A percentile compares a stretch with the other conserved stretches of the same genome.
Evolutionary conservation across 495 filamentous ascomycete species (phyloP).

Genomic region (Xylaria sp.): DNA sequence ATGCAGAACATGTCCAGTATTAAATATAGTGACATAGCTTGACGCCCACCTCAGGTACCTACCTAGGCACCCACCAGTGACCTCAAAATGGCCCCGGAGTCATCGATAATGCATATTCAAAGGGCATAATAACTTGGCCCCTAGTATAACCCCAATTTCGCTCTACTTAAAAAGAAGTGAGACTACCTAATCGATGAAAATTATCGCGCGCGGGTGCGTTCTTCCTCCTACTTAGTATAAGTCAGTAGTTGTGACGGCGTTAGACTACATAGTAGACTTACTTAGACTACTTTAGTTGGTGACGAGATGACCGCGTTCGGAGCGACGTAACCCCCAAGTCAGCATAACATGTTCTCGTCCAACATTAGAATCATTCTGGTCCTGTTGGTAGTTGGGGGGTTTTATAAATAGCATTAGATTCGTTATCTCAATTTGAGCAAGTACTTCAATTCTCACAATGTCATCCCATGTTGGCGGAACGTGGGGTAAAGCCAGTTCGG

Average conservation of each 20-base stretch:
- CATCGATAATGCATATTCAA: background rate
- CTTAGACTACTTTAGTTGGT: background rate
- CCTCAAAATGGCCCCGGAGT: background rate
- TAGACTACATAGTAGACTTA: no score
- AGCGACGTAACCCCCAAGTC: background rate
- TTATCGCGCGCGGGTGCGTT: background rate
- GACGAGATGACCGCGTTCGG: background rate
- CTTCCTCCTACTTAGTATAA: background rate
- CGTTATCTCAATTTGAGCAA: background rate
- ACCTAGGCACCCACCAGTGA: background rate
- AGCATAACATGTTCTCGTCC: background rate
- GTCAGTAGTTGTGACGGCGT: background rate
- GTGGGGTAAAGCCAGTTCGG: background rate
- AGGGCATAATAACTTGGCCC: no score
- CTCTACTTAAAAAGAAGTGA: background rate
- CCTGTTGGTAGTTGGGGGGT: background rate
- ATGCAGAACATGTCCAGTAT: no score
- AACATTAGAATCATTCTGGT: background rate
- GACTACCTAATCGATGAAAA: background rate
- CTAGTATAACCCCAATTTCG: background rate
- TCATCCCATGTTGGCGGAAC: background rate
- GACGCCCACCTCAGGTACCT: no score
- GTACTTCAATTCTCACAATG: background rate
- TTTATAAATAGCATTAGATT: background rate
- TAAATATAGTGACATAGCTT: no score